Evolutionary conservation across 148 eudicot genomes (phyloP), one percentile per base, ranked within the genome.

Genomic region (Camellia japonica): DNA sequence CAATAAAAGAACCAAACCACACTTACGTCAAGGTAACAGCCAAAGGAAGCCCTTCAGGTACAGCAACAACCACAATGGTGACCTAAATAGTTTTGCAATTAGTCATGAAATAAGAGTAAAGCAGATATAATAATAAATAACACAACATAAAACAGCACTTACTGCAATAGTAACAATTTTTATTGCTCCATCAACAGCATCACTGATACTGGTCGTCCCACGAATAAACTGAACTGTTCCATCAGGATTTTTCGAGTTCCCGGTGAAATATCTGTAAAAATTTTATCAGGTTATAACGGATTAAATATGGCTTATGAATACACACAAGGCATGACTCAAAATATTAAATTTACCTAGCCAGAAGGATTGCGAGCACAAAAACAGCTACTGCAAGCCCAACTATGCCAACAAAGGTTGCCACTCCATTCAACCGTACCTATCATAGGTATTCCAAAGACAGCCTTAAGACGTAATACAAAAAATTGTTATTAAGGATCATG

Each of bases 31-130:
- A 83, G 19, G 98, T 93, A 75, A 95, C 97, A 81, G 97, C 98
- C 81, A 93, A 86, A 66, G 97, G 97, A 62, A 93, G 97, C 80
- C 97, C 98, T 88, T 93, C 98, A 81, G 98, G 97, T 60, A 95
- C 97, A 43, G 97, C 98, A 82, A 95, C 98, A 77, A 95, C 98
- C 80, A 95, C 97, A 83, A 95, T 93, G 63, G 97, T 95, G 76
- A 93, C 98, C 98, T 95, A 80, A 41, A 89, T 11, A 83, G 41
- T 68, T 78, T 59, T 55, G 62, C 76, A 70, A 75, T 80, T 62
- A 76, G 82, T 80, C 68, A 83, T 62, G 41, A 81, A 18, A 56
- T 18, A 49, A 54, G 18, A 59, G 4, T 30, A 19, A 13, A 13
- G 19, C 38, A 62, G 13, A 61, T 42, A 20, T 59, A 63, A 58